phyloP scores from a whole-genome alignment of 805 yeast species.

The Kuraishia ogatae region DNA sequence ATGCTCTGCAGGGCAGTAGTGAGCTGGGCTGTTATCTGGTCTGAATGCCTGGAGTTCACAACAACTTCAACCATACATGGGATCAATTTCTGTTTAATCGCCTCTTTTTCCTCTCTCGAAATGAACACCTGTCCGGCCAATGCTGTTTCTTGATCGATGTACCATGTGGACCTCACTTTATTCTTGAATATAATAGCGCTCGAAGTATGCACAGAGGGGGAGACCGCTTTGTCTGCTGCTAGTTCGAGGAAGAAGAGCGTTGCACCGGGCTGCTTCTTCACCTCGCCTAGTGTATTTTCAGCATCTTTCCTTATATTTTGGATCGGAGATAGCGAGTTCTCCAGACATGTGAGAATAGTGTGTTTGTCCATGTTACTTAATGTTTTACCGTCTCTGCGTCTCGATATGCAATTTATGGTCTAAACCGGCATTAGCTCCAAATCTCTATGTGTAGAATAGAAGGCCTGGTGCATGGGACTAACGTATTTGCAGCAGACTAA shows the following conservation, averaged over 20 bases:
- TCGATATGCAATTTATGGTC: too few species aligned
- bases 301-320: conserved; percentile 31
- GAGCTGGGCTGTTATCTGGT: conserved; percentile 43
- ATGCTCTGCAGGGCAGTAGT: conserved; percentile 49
- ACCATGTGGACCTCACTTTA: conserved; percentile 60
- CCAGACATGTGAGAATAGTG: conserved; percentile 33
- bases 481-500: too few species aligned
- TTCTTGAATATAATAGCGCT: conserved; percentile 84
- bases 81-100: conserved; percentile 54
- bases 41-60: conserved; percentile 15
- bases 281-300: conserved; percentile 31
- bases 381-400: too few species aligned
- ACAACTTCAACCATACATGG: conserved; percentile 43
- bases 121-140: conserved; percentile 15
- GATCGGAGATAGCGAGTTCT: conserved; percentile 41
- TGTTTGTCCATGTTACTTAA: conserved; percentile 31
- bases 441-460: too few species aligned
- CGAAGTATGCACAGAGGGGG: conserved; percentile 49
- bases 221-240: conserved; percentile 27
- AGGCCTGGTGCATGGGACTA: too few species aligned
- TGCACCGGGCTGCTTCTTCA: conserved; percentile 35
- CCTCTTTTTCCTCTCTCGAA: conserved; percentile 47
- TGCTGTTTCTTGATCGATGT: conserved; percentile 16
- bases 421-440: too few species aligned
- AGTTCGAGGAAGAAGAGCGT: conserved; percentile 35